These are phyloP conservation scores for Cucurbita maxima DNA, from an alignment of 306 rosid species.

Conservation along the genomic window DNA sequence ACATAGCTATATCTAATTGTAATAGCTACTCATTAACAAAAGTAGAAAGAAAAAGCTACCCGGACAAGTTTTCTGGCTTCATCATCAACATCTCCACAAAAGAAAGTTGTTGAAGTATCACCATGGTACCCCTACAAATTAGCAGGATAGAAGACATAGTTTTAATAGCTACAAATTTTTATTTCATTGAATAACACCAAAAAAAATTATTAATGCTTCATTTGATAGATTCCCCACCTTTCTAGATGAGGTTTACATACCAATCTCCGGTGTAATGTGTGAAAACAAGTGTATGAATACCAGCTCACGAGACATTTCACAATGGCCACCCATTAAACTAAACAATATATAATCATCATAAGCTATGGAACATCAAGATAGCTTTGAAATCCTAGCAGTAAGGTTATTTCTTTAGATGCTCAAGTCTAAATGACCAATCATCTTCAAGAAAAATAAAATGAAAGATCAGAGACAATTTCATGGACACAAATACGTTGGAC, in stretches of 20 bases:
- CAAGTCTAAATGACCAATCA: not conserved
- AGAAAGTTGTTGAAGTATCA: constrained; percentile 76
- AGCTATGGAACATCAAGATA: not conserved
- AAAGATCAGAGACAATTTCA: not conserved
- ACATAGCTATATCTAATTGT: not conserved
- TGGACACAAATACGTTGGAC: not conserved
- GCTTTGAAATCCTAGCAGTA: not conserved
- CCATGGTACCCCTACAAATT: constrained; percentile 75
- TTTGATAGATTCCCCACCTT: not conserved
- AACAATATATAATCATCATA: not conserved
- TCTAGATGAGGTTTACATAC: not conserved
- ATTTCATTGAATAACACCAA: not conserved
- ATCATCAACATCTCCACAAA: constrained; percentile 76
- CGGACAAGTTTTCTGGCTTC: constrained; percentile 52
- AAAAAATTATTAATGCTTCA: too few species aligned
- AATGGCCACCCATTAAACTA: not conserved
- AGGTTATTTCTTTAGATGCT: not conserved
- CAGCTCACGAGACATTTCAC: not conserved
- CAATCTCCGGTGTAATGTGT: not conserved
- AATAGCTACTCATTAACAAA: constrained; percentile 24
- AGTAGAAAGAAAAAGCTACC: constrained; percentile 22
- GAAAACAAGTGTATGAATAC: not conserved
- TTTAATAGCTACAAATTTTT: not conserved
- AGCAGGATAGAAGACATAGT: not conserved
- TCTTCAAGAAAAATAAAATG: not conserved